Evolutionary conservation across 306 rosid genomes (phyloP).

Genomic region (Lupinus albus): DNA sequence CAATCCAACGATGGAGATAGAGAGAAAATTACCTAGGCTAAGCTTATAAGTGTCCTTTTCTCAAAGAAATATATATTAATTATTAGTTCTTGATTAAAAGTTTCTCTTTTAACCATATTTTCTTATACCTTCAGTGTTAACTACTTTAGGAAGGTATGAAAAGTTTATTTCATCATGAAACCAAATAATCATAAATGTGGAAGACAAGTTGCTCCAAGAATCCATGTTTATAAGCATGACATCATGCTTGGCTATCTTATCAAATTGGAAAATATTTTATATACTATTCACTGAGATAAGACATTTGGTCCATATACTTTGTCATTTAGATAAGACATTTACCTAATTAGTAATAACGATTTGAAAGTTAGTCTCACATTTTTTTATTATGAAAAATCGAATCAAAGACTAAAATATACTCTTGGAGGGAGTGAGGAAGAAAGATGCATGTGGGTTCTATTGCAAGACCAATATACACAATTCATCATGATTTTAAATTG

Average conservation of each 20-base stretch:
- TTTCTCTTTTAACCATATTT: neutral
- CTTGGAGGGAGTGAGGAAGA: too few relatives aligned
- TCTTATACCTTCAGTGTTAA: neutral
- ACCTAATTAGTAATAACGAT: too few relatives aligned
- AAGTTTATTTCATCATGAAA: neutral
- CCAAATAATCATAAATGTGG: neutral
- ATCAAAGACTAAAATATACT: too few relatives aligned
- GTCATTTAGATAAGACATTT: too few relatives aligned
- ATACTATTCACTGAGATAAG: too few relatives aligned
- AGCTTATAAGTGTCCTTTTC: neutral
- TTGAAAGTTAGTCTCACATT: too few relatives aligned
- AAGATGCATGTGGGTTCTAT: too few relatives aligned
- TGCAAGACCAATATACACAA: too few relatives aligned
- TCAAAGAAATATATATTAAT: neutral
- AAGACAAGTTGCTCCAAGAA: neutral
- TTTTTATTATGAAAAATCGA: too few relatives aligned
- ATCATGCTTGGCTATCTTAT: conserved; percentile 5
- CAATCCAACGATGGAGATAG: too few relatives aligned
- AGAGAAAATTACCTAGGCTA: neutral
- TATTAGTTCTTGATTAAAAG: conserved; percentile 6
- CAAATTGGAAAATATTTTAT: neutral
- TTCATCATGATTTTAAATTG: too few relatives aligned
- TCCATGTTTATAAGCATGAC: neutral
- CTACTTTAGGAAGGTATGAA: neutral
- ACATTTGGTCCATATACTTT: too few relatives aligned